Conservation (phyloP, 768 basidiomycete genomes). For the Kwoniella mangroviensis region DNA sequence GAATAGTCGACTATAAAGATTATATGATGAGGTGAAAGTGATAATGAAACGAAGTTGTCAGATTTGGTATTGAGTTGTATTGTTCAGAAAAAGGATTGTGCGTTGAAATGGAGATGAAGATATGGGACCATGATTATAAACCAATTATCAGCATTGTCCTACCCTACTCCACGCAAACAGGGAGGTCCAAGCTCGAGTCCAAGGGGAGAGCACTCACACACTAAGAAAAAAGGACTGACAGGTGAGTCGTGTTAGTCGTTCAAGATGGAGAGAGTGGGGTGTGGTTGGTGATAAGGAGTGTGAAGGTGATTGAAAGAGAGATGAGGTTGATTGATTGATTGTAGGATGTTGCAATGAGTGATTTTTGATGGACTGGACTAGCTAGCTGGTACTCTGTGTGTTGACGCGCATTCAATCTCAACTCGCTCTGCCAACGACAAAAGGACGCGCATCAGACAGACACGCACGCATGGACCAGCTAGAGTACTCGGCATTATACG, state of each 20-base stretch:
- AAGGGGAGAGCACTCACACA: conserved; percentile 1
- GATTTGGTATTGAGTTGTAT: not conserved
- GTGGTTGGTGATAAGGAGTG: conserved; percentile 4
- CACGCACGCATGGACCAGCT: not conserved
- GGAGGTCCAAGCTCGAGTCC: not conserved
- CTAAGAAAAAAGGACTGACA: conserved; percentile 12
- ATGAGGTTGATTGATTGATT: not conserved
- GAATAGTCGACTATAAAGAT: conserved; percentile 16
- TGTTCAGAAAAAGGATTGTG: conserved; percentile 10
- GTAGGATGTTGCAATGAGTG: not conserved
- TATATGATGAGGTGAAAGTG: not conserved
- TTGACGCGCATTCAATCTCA: not conserved
- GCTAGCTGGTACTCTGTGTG: not conserved
- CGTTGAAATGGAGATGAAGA: not conserved
- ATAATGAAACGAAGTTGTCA: not conserved
- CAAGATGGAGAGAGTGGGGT: not conserved
- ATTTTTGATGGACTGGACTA: not conserved
- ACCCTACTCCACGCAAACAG: not conserved
- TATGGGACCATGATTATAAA: not conserved
- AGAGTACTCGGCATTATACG: not conserved
- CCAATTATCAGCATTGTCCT: conserved; percentile 10
- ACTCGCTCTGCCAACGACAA: not conserved
- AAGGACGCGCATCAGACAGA: not conserved
- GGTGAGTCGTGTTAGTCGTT: not conserved
- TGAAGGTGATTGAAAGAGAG: not conserved